Base-by-base conservation (phyloP, 306 rosid species). In the Dryas octopetala region DNA sequence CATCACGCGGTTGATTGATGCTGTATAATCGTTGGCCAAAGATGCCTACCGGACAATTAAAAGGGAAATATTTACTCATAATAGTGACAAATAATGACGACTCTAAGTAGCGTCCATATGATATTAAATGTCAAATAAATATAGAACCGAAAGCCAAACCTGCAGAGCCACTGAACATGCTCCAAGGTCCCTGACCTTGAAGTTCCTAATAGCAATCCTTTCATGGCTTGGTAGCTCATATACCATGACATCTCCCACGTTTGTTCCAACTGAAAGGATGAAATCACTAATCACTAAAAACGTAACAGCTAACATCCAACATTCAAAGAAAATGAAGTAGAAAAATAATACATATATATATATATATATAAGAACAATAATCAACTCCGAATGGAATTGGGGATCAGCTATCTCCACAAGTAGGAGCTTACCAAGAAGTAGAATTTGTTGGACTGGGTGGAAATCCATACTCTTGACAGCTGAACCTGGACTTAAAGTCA, bases 381-480 rank as follows among this genome's bases (percentile, higher is more conserved):
- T 47, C 46, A 14, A 48, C 28, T 45, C 4, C 3, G 32, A 80
- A 26, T 38, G 70, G 57, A 46, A 19, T 12, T 45, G 32, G 57
- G 70, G 66, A 38, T 64, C 72, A 54, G 52, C 58, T 11, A 41
- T 64, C 47, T 14, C 58, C 66, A 66, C 55, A 11, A 8, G 9
- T 51, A 68, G 73, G 66, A 69, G 55, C 91, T 82, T 82, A 96
- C 99, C 99, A 79, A 96, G 94, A 81, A 96, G 99, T 69, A 89
- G 74, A 85, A 88, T 85, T 83, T 89, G 99, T 75, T 92, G 97
- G 78, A 85, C 83, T 19, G 99, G 98, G 82, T 96, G 97, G 77
- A 96, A 96, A 81, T 96, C 98, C 96, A 96, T 88, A 73, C 99
- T 96, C 87, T 88, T 96, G 78, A 88, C 97, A 46, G 71, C 68